Evolutionary conservation across 805 yeast genomes (phyloP), one percentile per base, ranked within the genome.

Genomic region (Monosporozyma aerobia): DNA sequence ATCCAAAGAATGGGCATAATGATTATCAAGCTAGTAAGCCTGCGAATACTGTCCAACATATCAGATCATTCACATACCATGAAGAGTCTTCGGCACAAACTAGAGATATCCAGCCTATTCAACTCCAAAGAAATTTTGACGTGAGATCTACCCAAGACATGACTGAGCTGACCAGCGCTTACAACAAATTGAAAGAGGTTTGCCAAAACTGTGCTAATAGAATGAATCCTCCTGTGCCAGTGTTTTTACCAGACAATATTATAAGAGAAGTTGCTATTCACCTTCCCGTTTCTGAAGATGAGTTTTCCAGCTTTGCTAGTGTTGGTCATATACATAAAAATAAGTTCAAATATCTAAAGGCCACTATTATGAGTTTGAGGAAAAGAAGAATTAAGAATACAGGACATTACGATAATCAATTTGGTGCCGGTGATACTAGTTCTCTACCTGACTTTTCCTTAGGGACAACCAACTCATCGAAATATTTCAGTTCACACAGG

Each of bases 201-300:
- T 63, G 68, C 1, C 39, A 54, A 19, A 54, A 53, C 19, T 37
- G 57, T 2, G 66, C 63, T 2, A 54, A 58, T 51, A 49, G 59
- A 41, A 48, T 58, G 55, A 58, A 53, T 37, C 66, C 66, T 25
- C 66, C 68, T 9, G 53, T 58, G 7, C 40, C 60, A 3, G 58
- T 57, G 27, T 58, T 62, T 47, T 45, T 67, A 3, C 60, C 69
- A 0, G 69, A 65, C 51, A 46, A 49, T 9, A 44, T 62, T 2
- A 44, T 67, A 11, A 61, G 54, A 51, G 61, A 59, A 46, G 51
- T 64, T 3, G 68, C 69, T 1, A 56, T 55, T 16, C 44, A 53
- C 11, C 47, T 67, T 14, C 71, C 71, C 2, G 52, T 53, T 5
- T 54, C 61, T 3, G 61, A 59, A 23, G 60, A 55, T 2, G 68